A percentile compares a stretch with the other conserved stretches of the same genome.
Conservation (phyloP, 164 flowering plant species). For the Protea cynaroides region DNA sequence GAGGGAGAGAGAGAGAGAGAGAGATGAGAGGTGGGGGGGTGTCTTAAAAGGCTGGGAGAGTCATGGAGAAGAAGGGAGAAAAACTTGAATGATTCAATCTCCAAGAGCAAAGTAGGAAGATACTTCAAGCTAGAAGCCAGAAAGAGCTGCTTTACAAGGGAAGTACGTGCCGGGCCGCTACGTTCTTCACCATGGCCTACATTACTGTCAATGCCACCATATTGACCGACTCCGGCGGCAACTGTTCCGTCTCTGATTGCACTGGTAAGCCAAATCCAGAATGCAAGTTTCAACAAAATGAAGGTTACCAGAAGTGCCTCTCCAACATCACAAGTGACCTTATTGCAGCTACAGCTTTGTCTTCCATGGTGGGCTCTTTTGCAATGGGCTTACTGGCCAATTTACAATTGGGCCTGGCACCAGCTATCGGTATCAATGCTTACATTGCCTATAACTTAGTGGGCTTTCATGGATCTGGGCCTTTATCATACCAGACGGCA, state of each 20-base stretch:
- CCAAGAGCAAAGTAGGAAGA: slow-evolving; percentile 50
- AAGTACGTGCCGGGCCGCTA: slow-evolving; percentile 82
- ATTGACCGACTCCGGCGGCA: slow-evolving; percentile 71
- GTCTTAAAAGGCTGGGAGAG: slow-evolving; percentile 11
- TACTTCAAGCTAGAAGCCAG: slow-evolving; percentile 74
- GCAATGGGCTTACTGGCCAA: slow-evolving; percentile 79
- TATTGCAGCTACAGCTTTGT: slow-evolving; percentile 57
- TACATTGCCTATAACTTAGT: slow-evolving; percentile 73
- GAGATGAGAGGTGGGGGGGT: slow-evolving; percentile 21
- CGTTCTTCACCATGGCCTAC: slow-evolving; percentile 88
- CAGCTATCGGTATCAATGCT: slow-evolving; percentile 87
- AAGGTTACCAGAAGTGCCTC: slow-evolving; percentile 57
- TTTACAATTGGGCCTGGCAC: slow-evolving; percentile 70
- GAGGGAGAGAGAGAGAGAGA: slow-evolving; percentile 13
- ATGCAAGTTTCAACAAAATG: slow-evolving; percentile 41
- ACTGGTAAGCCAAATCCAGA: slow-evolving; percentile 32
- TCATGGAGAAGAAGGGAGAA: slow-evolving; percentile 41
- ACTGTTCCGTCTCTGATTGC: slow-evolving; percentile 63
- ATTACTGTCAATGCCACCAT: slow-evolving; percentile 82
- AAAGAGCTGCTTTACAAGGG: slow-evolving; percentile 60
- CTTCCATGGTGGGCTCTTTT: slow-evolving; percentile 62
- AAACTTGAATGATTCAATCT: slow-evolving; percentile 39
- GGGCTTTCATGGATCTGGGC: slow-evolving; percentile 78
- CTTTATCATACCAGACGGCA: slow-evolving; percentile 59
- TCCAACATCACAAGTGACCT: slow-evolving; percentile 58